Evolutionary conservation across 768 basidiomycete genomes (phyloP).

Genomic region (Lentinula aciculospora): DNA sequence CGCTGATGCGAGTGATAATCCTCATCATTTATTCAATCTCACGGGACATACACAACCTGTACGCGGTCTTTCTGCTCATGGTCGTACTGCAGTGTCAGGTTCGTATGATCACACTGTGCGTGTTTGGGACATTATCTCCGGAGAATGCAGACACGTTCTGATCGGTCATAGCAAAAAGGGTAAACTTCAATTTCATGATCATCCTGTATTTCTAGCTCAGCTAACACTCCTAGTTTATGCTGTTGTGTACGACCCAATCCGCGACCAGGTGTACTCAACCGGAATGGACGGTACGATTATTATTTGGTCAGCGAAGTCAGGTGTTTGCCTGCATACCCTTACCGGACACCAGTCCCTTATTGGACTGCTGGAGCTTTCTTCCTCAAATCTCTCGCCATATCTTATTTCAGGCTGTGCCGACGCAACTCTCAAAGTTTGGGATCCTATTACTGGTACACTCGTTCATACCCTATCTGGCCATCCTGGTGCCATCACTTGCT

Average conservation of each 20-base stretch:
- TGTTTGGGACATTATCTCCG: conserved; percentile 90
- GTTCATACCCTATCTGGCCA: conserved; percentile 78
- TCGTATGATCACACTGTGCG: conserved; percentile 95
- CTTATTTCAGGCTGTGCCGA: conserved; percentile 97
- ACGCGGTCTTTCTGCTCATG: conserved; percentile 85
- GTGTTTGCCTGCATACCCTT: conserved; percentile 73
- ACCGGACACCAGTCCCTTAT: conserved; percentile 94
- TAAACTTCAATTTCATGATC: neutral
- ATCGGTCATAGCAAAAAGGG: conserved; percentile 84
- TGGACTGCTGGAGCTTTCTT: conserved; percentile 84
- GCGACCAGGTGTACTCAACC: conserved; percentile 93
- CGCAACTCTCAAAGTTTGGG: conserved; percentile 92
- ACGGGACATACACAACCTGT: conserved; percentile 91
- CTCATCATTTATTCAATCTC: conserved; percentile 81
- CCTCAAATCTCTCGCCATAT: conserved; percentile 42
- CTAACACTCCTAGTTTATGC: conserved; percentile 22
- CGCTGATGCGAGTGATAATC: conserved; percentile 40
- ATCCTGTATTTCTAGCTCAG: too few relatives aligned
- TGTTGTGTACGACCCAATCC: conserved; percentile 17
- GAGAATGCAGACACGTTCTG: conserved; percentile 73
- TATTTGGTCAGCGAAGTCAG: conserved; percentile 85
- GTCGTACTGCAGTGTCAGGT: conserved; percentile 86
- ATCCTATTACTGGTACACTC: conserved; percentile 50
- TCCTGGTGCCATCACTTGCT: conserved; percentile 97
- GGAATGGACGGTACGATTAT: conserved; percentile 98